These are phyloP conservation scores for Wakefieldia striispora DNA, from an alignment of 768 basidiomycete genomes.

Conservation along the genomic window DNA sequence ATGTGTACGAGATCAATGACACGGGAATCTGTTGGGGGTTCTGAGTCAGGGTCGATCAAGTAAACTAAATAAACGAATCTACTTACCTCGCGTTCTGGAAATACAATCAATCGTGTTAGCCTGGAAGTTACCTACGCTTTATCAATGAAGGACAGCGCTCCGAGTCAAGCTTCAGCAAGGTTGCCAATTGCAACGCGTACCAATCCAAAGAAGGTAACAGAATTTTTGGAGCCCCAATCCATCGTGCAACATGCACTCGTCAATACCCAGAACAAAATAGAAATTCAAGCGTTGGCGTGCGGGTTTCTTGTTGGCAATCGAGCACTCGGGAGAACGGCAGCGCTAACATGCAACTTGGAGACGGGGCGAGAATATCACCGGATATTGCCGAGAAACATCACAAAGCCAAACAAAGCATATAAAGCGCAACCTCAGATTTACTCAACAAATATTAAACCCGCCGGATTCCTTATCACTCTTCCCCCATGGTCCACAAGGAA, in stretches of 20 bases:
- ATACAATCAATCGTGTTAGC: not conserved
- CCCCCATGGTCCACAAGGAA: slow-evolving; percentile 10
- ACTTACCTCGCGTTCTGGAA: not conserved
- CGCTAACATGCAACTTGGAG: no score
- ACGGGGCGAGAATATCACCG: no score
- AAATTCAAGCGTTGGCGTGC: not conserved
- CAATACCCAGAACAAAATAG: no score
- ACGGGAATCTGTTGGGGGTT: not conserved
- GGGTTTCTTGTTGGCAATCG: not conserved
- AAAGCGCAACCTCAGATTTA: no score
- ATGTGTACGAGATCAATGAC: not conserved
- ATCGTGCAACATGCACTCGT: no score
- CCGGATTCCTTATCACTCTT: slow-evolving; percentile 34
- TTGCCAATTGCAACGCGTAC: not conserved
- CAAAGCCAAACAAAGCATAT: slow-evolving; percentile 20
- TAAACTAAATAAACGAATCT: not conserved
- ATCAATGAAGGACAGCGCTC: no score
- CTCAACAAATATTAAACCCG: no score
- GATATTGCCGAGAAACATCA: slow-evolving; percentile 18
- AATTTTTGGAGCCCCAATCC: not conserved
- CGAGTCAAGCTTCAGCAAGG: no score
- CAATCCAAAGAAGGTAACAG: slow-evolving; percentile 4
- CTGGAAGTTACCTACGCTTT: no score
- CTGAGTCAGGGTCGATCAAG: not conserved
- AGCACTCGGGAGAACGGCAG: no score